Percentiles rank a stretch among this genome's conserved stretches.
Evolutionary conservation across 2,329 filamentous ascomycete species (phyloP).

Genomic region (Ophiostoma quercus): DNA sequence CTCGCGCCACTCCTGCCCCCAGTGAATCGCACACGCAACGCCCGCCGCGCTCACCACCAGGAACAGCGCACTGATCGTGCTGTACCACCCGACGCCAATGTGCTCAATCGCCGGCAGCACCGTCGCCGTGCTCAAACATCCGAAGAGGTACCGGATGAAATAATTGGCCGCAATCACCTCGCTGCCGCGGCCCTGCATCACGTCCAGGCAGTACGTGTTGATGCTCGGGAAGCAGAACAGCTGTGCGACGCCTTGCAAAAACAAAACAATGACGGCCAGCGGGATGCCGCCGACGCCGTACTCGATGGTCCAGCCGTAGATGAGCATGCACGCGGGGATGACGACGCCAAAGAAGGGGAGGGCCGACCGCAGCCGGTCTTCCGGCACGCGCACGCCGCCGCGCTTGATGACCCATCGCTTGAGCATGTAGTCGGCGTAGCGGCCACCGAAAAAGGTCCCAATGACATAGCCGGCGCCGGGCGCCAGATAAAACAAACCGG

Average conservation of each 20-base stretch:
- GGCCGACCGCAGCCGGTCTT: slow-evolving; percentile 61
- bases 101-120: slow-evolving; percentile 68
- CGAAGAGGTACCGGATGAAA: slow-evolving; percentile 69
- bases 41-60: slow-evolving; percentile 43
- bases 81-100: slow-evolving; percentile 79
- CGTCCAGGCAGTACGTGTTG: slow-evolving; percentile 74
- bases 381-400: slow-evolving; percentile 55
- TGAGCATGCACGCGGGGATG: slow-evolving; percentile 59
- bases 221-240: slow-evolving; percentile 64
- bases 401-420: slow-evolving; percentile 54
- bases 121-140: slow-evolving; percentile 62
- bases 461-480: slow-evolving; percentile 62
- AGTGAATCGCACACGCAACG: slow-evolving; percentile 46
- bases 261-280: slow-evolving; percentile 61
- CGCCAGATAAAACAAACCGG: slow-evolving; percentile 64
- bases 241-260: slow-evolving; percentile 62
- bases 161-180: slow-evolving; percentile 80
- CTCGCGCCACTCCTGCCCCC: slow-evolving; percentile 49
- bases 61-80: slow-evolving; percentile 60
- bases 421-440: slow-evolving; percentile 63
- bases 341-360: slow-evolving; percentile 55
- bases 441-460: slow-evolving; percentile 62
- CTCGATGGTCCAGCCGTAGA: slow-evolving; percentile 58
- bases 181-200: slow-evolving; percentile 64
- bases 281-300: slow-evolving; percentile 39